Conservation (phyloP, 2,329 filamentous ascomycete species). For the Ophiostoma pallidulum region DNA sequence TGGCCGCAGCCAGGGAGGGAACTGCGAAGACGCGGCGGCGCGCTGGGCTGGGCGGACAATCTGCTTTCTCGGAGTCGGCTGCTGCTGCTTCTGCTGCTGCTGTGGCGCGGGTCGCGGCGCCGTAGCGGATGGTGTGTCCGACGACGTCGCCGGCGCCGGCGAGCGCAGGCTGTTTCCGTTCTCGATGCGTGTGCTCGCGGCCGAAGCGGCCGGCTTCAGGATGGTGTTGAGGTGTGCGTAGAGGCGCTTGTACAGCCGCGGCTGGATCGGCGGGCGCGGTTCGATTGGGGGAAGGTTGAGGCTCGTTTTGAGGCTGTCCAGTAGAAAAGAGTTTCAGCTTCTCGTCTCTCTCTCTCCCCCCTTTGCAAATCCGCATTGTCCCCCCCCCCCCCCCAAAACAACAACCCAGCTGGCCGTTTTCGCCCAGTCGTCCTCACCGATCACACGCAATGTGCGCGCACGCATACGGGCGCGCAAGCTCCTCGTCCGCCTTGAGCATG, state of each 20-base stretch:
- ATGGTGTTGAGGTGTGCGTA: conserved; percentile 71
- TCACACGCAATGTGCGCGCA: conserved; percentile 88
- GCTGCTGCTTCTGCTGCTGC: conserved; percentile 13
- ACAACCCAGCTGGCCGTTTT: no score
- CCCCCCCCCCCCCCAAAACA: not conserved
- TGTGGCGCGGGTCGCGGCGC: not conserved
- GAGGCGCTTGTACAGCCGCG: conserved; percentile 73
- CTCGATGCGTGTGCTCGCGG: conserved; percentile 18
- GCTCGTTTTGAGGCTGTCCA: conserved; percentile 58
- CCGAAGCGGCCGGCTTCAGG: conserved; percentile 35
- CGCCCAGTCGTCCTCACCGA: no score
- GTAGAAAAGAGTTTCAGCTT: no score
- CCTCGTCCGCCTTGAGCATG: conserved; percentile 74
- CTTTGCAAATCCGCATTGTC: no score
- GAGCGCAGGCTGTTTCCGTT: conserved; percentile 24
- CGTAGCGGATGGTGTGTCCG: no score
- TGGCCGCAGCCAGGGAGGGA: conserved; percentile 57
- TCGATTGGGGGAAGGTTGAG: conserved; percentile 71
- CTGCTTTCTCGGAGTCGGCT: conserved; percentile 26
- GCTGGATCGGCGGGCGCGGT: conserved; percentile 66
- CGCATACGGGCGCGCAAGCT: conserved; percentile 74
- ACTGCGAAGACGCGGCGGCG: not conserved
- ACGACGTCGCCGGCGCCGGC: conserved; percentile 16
- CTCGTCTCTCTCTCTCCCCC: not conserved
- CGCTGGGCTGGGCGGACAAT: not conserved